Base-by-base conservation (phyloP, 192 early-diverging fungal species). In the Coemansia aciculifera region DNA sequence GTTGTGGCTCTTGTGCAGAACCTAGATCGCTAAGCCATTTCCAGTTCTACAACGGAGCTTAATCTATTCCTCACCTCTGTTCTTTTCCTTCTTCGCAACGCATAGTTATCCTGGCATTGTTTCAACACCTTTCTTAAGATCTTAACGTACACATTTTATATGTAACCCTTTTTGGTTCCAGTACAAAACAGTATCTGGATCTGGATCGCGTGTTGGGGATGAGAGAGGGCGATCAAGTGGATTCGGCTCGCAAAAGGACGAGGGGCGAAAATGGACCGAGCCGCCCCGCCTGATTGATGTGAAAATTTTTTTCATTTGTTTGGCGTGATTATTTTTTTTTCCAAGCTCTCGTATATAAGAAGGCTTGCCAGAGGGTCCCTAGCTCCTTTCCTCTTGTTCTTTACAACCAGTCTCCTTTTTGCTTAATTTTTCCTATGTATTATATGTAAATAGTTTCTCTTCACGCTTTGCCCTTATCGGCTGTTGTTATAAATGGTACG, bases 1-100 rank as follows among this genome's bases (percentile, higher is more conserved):
- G 67, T 81, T 42, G 54, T 76, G 5, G 63, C 73, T 34, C 59
- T 81, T 23, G 79, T 81, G 15, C 62, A 73, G 38, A 72, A 40
- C 34, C 59, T 76, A 13, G 79, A 81, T 27, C 62, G 68, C 51
- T 74, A 34, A 64, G 21, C 3, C 4, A 19, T 13, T 44, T 8
- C 10, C 12, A 21, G 21, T 15, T 36, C 17, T 34, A 61, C 37
- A 38, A 27, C 29, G 31, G 29, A 31, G 31, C 19, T 23, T 29
- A n/a, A 51, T 59, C 21, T 56, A 46, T 65, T 36, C 21, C 10
- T 61, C 52, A 11, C 34, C 23, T 34, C 59, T 36, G 23, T 23
- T 66, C 66, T 23, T 21, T 12, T 36, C 13, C 48, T 34, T 24
- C 46, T 17, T 36, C 6, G 49, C 37, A 32, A n/a, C 48, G n/a